Evolutionary conservation across 345 rosid genomes (phyloP).

Genomic region (Hevea brasiliensis): DNA sequence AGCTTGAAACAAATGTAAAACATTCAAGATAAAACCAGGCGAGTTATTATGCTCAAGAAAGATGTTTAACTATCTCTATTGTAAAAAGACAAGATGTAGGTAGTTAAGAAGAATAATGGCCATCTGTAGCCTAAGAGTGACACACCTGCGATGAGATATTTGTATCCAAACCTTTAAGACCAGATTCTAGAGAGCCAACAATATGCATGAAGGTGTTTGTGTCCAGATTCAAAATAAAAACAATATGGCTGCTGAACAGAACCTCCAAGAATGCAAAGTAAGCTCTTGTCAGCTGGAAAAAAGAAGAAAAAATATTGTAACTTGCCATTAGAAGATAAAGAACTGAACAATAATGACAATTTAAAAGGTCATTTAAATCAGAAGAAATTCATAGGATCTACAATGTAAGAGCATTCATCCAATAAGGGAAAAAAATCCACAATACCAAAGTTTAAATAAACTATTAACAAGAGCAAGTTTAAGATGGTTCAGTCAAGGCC

Average conservation of each 20-base stretch:
- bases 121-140: neutral
- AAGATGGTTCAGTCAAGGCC: neutral
- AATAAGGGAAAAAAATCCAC: too few species aligned
- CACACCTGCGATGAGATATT: constrained; percentile 91
- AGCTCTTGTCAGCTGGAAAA: constrained; percentile 89
- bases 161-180: constrained; percentile 90
- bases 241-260: constrained; percentile 73
- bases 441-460: too few species aligned
- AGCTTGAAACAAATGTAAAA: constrained; percentile 4
- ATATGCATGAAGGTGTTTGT: constrained; percentile 88
- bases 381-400: neutral
- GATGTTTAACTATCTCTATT: neutral
- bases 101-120: neutral
- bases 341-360: neutral
- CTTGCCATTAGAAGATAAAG: constrained; percentile 5
- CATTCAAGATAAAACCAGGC: neutral
- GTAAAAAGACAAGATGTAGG: neutral
- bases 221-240: constrained; percentile 74
- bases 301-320: constrained; percentile 7
- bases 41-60: constrained; percentile 8
- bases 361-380: neutral
- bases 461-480: neutral
- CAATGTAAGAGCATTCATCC: too few species aligned
- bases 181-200: constrained; percentile 93
- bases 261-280: constrained; percentile 95